These are phyloP conservation scores for Lagerstroemia speciosa DNA, from an alignment of 345 rosid species.

Conservation along the genomic window DNA sequence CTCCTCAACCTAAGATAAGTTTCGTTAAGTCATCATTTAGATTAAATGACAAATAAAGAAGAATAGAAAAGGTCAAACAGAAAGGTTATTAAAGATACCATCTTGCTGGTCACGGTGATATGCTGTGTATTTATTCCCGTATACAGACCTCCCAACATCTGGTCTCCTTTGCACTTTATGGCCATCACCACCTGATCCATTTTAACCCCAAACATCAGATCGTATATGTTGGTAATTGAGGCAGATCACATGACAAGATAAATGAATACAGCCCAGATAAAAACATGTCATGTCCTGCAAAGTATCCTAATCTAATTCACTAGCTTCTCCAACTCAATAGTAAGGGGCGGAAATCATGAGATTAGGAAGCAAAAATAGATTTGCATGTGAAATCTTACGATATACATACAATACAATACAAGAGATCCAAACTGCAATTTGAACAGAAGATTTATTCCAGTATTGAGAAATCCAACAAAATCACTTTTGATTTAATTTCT, in stretches of 20 bases:
- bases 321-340: neutral
- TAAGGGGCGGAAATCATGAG: neutral
- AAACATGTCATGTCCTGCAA: neutral
- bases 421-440: neutral
- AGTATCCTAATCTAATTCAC: neutral
- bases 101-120: constrained; percentile 86
- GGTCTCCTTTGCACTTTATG: constrained; percentile 75
- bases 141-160: constrained; percentile 57
- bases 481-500: neutral
- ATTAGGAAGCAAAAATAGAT: neutral
- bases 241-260: neutral
- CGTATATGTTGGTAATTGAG: neutral
- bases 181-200: constrained; percentile 57
- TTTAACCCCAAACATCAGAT: neutral
- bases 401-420: neutral
- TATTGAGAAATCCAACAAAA: neutral
- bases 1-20: constrained; percentile 64
- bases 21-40: neutral
- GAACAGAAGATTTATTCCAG: neutral
- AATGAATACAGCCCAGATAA: neutral
- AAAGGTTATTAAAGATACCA: constrained; percentile 37
- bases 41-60: neutral
- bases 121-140: constrained; percentile 73
- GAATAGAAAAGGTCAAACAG: neutral
- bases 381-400: too few species aligned